Conservation (phyloP, 1,284 basidiomycete genomes). For the Tilletia indica region DNA sequence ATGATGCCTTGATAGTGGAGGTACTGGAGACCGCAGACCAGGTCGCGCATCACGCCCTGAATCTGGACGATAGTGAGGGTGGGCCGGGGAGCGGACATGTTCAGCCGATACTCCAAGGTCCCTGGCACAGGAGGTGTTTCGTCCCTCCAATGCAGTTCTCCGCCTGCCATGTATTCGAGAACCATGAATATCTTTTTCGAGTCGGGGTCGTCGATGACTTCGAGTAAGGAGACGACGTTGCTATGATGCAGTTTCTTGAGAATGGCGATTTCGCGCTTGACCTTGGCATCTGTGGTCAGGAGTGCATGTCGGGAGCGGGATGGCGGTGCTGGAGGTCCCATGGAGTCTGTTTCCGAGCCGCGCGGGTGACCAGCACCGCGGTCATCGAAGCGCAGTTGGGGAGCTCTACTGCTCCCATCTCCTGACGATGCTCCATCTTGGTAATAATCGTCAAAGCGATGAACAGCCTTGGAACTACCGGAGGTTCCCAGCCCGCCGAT, state of each 20-base stretch:
- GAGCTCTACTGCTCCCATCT: background rate
- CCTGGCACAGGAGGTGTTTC: constrained; percentile 20
- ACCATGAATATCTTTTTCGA: constrained; percentile 92
- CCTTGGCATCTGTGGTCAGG: constrained; percentile 53
- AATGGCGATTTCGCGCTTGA: constrained; percentile 75
- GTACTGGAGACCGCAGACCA: constrained; percentile 89
- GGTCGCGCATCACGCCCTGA: constrained; percentile 82
- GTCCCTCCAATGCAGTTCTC: constrained; percentile 84
- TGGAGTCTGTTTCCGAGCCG: background rate
- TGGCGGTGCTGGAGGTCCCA: background rate
- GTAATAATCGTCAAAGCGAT: constrained; percentile 17
- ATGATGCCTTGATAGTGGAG: constrained; percentile 96
- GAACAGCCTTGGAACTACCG: constrained; percentile 26
- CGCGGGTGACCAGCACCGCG: background rate
- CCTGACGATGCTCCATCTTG: constrained; percentile 12
- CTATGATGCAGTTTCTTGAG: constrained; percentile 89
- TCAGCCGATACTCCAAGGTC: constrained; percentile 57
- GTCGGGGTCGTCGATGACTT: constrained; percentile 91
- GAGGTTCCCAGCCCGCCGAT: constrained; percentile 23
- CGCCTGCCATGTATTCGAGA: constrained; percentile 92
- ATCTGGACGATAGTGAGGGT: constrained; percentile 78
- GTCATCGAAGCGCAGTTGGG: background rate
- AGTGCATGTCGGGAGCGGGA: constrained; percentile 29
- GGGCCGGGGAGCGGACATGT: constrained; percentile 59
- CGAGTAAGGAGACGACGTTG: constrained; percentile 84